Conservation (phyloP, 371 early-diverging fungal genomes). For the Nematocida sp. region DNA sequence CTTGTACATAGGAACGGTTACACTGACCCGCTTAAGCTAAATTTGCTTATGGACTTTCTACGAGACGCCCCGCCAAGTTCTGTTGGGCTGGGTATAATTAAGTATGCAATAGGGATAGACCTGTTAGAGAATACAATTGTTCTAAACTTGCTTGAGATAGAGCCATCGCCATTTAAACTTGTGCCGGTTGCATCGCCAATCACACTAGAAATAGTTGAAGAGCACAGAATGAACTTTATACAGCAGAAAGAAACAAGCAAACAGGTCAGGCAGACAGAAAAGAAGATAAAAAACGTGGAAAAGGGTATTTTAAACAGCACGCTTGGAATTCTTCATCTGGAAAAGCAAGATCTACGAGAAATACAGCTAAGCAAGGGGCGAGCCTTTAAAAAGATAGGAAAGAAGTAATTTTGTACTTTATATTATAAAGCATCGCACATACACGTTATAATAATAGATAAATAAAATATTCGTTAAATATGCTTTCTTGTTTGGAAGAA, state of each 20-base stretch:
- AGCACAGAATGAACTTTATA: slow-evolving; percentile 16
- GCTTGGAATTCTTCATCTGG: slow-evolving; percentile 36
- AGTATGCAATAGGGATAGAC: slow-evolving; percentile 10
- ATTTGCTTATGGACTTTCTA: slow-evolving; percentile 9
- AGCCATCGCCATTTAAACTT: slow-evolving; percentile 4
- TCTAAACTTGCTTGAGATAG: slow-evolving; percentile 2
- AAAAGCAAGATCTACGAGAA: slow-evolving; percentile 50
- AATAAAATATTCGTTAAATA: background rate
- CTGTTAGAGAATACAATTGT: background rate
- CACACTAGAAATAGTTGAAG: background rate
- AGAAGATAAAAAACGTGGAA: slow-evolving; percentile 54
- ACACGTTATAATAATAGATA: background rate
- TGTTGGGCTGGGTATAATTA: slow-evolving; percentile 20
- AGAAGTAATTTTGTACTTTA: background rate
- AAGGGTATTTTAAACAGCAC: slow-evolving; percentile 39
- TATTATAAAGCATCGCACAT: too few species aligned
- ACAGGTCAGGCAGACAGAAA: slow-evolving; percentile 47
- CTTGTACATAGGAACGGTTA: background rate
- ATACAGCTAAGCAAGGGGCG: slow-evolving; percentile 43
- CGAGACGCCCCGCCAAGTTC: background rate
- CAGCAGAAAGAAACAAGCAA: slow-evolving; percentile 7
- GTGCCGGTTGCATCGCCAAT: background rate
- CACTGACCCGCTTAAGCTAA: background rate
- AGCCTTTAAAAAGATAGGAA: slow-evolving; percentile 18
- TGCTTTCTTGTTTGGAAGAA: background rate